phyloP scores from a whole-genome alignment of 306 rosid genomes.

The Senna siamea region DNA sequence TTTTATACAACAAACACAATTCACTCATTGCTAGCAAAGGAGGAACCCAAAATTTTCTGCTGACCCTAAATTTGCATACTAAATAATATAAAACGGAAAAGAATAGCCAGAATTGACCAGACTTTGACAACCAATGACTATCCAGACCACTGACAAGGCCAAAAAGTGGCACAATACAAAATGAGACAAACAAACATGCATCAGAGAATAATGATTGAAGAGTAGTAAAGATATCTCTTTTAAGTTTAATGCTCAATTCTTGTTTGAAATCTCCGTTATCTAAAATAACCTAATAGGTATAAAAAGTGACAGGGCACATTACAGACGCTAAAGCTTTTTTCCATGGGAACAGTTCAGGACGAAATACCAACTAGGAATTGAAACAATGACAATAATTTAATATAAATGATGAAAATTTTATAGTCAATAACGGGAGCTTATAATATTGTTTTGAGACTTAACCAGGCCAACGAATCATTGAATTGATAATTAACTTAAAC shows the following conservation, averaged over 20 bases:
- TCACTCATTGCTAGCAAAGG: not conserved
- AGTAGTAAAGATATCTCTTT: not conserved
- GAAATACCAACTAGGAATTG: conserved; percentile 2
- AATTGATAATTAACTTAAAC: not conserved
- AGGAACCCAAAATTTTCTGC: not conserved
- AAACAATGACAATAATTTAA: not conserved
- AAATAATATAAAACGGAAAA: not conserved
- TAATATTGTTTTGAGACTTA: not conserved
- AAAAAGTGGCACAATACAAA: not conserved
- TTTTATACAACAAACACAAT: too few species aligned
- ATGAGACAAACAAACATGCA: not conserved
- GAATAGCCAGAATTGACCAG: not conserved
- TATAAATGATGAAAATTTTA: not conserved
- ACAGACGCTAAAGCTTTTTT: not conserved
- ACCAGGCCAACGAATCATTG: not conserved
- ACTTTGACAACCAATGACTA: conserved; percentile 9
- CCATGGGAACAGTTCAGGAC: not conserved
- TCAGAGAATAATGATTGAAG: not conserved
- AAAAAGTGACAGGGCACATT: conserved; percentile 13
- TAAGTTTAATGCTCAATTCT: too few species aligned
- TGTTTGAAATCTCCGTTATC: too few species aligned
- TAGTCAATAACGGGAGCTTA: conserved; percentile 4
- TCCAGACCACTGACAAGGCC: conserved; percentile 4
- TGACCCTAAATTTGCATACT: not conserved
- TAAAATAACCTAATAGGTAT: not conserved